phyloP scores from a whole-genome alignment of 805 yeast species.

The Myxozyma monticola region DNA sequence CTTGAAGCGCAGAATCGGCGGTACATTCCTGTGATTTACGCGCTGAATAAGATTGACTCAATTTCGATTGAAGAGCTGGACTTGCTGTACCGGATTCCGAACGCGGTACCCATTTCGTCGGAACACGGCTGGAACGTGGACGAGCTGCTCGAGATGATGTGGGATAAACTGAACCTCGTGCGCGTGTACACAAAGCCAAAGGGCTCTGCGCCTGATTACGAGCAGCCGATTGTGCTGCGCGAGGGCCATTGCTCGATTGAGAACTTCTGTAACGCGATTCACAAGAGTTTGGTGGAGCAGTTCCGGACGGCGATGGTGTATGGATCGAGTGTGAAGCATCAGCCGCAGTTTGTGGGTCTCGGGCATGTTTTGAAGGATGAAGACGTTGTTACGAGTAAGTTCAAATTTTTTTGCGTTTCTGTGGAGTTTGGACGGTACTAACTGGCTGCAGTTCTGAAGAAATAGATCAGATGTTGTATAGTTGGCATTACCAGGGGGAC shows the following conservation, averaged over 20 bases:
- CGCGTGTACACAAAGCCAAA: slow-evolving; percentile 97
- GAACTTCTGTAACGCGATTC: slow-evolving; percentile 95
- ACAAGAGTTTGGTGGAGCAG: slow-evolving; percentile 89
- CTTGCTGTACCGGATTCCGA: slow-evolving; percentile 84
- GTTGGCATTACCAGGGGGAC: no score
- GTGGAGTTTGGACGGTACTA: background rate
- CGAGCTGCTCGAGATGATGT: slow-evolving; percentile 90
- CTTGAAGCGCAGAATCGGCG: slow-evolving; percentile 87
- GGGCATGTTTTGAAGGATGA: slow-evolving; percentile 85
- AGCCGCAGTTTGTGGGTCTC: slow-evolving; percentile 94
- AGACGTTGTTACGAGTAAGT: slow-evolving; percentile 77
- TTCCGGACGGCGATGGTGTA: slow-evolving; percentile 90
- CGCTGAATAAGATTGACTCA: slow-evolving; percentile 92
- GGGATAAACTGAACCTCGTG: slow-evolving; percentile 87
- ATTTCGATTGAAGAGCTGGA: slow-evolving; percentile 92
- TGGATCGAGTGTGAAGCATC: slow-evolving; percentile 94
- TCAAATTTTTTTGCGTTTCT: background rate
- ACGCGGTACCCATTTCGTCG: slow-evolving; percentile 95
- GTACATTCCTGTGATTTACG: slow-evolving; percentile 94
- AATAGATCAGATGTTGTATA: no score
- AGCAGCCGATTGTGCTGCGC: slow-evolving; percentile 90
- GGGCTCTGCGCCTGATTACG: slow-evolving; percentile 89
- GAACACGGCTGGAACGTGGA: slow-evolving; percentile 97
- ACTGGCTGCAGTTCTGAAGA: slow-evolving; percentile 8
- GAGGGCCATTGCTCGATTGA: slow-evolving; percentile 80